Percentiles rank a stretch among this genome's conserved stretches.
Conservation (phyloP, 176 grass and related monocot species). For the Aegilops bicornis region DNA sequence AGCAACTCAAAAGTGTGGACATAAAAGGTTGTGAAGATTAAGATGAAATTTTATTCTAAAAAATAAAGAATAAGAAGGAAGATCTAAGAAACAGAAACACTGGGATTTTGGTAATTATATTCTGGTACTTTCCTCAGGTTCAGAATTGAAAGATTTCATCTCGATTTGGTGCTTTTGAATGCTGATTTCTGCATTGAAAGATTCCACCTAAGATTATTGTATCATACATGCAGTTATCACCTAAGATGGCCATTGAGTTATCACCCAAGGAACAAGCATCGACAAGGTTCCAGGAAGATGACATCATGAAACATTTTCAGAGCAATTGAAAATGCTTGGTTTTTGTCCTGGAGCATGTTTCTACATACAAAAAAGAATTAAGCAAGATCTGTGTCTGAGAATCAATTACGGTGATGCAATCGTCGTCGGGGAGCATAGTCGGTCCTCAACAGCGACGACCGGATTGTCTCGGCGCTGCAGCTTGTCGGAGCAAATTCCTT, state of each 20-base stretch:
- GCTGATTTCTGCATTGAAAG: not conserved
- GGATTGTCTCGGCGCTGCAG: not conserved
- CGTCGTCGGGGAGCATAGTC: conserved; percentile 25
- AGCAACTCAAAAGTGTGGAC: not conserved
- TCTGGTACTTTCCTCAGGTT: not conserved
- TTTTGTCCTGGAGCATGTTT: not conserved
- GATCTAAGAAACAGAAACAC: not conserved
- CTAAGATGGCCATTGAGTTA: not conserved
- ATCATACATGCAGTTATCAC: conserved; percentile 16
- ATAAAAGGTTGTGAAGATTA: conserved; percentile 1
- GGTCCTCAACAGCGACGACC: conserved; percentile 15
- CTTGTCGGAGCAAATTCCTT: not conserved
- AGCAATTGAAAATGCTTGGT: conserved; percentile 2
- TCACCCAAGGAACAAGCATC: conserved; percentile 12
- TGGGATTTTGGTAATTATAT: not conserved
- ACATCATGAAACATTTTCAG: not conserved
- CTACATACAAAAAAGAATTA: not conserved
- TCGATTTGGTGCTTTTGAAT: conserved; percentile 6
- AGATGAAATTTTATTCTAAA: not conserved
- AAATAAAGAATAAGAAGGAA: not conserved
- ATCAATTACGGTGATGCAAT: conserved; percentile 49
- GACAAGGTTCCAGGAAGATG: conserved; percentile 25
- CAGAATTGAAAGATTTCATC: conserved; percentile 20
- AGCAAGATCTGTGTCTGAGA: conserved; percentile 29
- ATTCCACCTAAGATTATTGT: not conserved